A percentile compares a stretch with the other conserved stretches of the same genome.
These are phyloP conservation scores for Epicoccum nigrum DNA, from an alignment of 2,329 filamentous ascomycete species.

Conservation along the genomic window DNA sequence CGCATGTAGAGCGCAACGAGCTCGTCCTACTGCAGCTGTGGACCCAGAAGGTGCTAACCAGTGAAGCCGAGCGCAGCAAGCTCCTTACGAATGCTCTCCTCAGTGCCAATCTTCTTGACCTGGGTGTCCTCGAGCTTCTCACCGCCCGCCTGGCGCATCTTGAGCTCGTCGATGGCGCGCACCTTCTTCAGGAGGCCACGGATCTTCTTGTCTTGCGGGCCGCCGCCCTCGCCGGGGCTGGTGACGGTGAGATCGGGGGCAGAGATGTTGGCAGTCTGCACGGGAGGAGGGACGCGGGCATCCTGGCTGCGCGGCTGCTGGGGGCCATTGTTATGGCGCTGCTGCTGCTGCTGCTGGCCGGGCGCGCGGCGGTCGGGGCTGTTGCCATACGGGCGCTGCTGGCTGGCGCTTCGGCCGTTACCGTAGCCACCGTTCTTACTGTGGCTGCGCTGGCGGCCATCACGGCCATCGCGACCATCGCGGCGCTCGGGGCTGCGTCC, in stretches of 20 bases:
- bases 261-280: constrained; percentile 43
- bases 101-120: constrained; percentile 96
- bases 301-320: constrained; percentile 28
- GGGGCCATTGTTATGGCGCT: background rate
- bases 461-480: constrained; percentile 52
- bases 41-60: constrained; percentile 26
- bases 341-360: constrained; percentile 31
- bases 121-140: constrained; percentile 99
- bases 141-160: constrained; percentile 91
- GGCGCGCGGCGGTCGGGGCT: constrained; percentile 38
- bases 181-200: constrained; percentile 95
- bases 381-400: constrained; percentile 42
- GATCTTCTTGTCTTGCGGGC: constrained; percentile 91
- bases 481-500: constrained; percentile 71
- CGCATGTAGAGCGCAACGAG: no score
- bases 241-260: constrained; percentile 60
- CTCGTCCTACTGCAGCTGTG: background rate
- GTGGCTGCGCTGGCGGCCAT: constrained; percentile 59
- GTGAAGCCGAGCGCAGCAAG: constrained; percentile 65
- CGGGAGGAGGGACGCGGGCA: constrained; percentile 29
- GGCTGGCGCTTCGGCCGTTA: constrained; percentile 39
- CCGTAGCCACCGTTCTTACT: constrained; percentile 42
- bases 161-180: constrained; percentile 94
- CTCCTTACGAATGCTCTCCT: constrained; percentile 82
- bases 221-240: constrained; percentile 62